Evolutionary conservation across 257 asterid species (phyloP).

Genomic region (Solanum habrochaites): DNA sequence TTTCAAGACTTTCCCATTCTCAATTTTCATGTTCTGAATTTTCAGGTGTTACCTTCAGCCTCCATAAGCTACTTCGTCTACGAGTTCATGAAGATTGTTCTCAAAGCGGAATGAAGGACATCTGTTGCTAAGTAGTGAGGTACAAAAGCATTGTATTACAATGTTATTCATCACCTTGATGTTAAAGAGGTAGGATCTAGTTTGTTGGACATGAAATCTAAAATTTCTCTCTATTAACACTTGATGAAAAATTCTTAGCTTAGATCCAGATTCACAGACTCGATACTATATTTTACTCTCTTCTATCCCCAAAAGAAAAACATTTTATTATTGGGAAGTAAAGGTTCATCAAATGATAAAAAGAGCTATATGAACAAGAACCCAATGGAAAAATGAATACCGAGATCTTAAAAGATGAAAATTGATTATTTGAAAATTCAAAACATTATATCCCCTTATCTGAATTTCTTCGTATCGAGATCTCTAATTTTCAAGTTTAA

Average conservation of each 20-base stretch:
- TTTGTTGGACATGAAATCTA: neutral
- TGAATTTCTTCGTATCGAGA: neutral
- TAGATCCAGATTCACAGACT: neutral
- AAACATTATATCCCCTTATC: neutral
- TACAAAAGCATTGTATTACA: neutral
- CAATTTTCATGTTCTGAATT: neutral
- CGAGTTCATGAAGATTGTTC: constrained; percentile 91
- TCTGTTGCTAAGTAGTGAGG: neutral
- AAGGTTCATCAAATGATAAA: neutral
- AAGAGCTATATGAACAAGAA: neutral
- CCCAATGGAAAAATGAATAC: neutral
- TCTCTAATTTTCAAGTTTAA: neutral
- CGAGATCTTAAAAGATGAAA: neutral
- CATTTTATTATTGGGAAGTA: neutral
- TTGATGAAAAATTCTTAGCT: neutral
- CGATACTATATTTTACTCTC: neutral
- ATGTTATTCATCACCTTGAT: neutral
- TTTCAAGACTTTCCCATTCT: neutral
- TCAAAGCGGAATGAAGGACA: constrained; percentile 52
- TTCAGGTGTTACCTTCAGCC: constrained; percentile 96
- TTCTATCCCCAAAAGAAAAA: neutral
- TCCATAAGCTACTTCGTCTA: constrained; percentile 85
- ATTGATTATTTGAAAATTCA: neutral
- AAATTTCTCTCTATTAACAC: neutral
- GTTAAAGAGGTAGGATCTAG: neutral